Evolutionary conservation across 2,329 filamentous ascomycete genomes (phyloP), one percentile per base, ranked within the genome.

Genomic region (Aspergillus sp.): DNA sequence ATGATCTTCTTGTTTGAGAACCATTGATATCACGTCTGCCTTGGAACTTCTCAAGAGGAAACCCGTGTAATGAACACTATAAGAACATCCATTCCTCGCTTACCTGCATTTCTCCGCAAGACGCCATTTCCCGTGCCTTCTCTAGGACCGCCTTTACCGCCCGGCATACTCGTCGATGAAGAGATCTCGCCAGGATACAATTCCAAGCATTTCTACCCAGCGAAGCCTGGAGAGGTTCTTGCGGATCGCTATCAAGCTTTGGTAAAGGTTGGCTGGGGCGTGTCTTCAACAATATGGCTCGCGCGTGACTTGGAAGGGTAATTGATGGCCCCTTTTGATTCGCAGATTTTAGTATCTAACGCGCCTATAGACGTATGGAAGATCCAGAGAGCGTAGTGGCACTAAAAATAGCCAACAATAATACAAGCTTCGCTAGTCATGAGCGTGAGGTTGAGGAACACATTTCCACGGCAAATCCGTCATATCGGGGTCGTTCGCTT

Each of bases 371-470:
- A 19, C 19, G 19, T 19, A 19, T 19, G 2, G 19, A 19, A 19
- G 19, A 19, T 2, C 19, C 19, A 19, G 19, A 19, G 19, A 64
- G 3, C 0, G n/a, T 73, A 1, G 64, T 74, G 54, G 65, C 64
- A 54, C 56, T 75, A 3, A 72, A 74, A 63, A 71, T 74, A 3
- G 44, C 49, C 17, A 72, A 72, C 66, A 66, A 58, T 4, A 69
- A 73, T 65, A 39, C 53, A n/a, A 64, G 36, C 54, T 62, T 49
- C 5, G 61, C 65, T 68, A 23, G 57, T 61, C 57, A 68, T 64
- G 71, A 77, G 65, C 66, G 73, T 13, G 67, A 73, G 17, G 65
- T 78, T 61, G 70, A 73, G 60, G 63, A 72, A 44, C 72, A 71
- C 48, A 73, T 80, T 56, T 66, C 70, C 30, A 65, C 59, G 1